phyloP scores from a whole-genome alignment of 1,284 basidiomycete species.

The Ganoderma boninense region DNA sequence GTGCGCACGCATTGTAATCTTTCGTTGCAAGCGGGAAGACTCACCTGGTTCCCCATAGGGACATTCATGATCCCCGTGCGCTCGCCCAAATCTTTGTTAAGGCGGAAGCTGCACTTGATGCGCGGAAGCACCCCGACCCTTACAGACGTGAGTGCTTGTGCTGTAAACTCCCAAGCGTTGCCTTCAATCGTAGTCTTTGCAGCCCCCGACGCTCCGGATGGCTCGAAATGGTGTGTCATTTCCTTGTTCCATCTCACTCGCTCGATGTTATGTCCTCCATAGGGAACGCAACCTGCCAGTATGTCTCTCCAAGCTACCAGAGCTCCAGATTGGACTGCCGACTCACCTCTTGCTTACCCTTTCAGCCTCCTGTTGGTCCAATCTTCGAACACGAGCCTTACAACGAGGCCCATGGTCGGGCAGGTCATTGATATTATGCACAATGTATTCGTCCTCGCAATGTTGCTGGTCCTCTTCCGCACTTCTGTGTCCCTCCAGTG shows the following conservation, averaged over 20 bases:
- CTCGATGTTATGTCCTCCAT: constrained; percentile 27
- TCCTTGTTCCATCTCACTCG: not conserved
- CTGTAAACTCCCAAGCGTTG: constrained; percentile 33
- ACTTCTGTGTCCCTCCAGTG: not conserved
- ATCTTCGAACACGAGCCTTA: constrained; percentile 59
- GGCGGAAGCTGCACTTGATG: constrained; percentile 81
- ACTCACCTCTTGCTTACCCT: not conserved
- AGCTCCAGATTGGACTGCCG: constrained; percentile 9
- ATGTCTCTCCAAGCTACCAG: constrained; percentile 40
- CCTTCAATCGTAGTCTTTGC: constrained; percentile 27
- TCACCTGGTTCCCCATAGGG: constrained; percentile 52
- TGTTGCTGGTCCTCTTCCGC: not conserved
- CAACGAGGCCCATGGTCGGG: constrained; percentile 36
- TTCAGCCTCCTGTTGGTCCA: constrained; percentile 59
- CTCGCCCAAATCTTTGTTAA: constrained; percentile 83
- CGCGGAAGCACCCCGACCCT: constrained; percentile 86
- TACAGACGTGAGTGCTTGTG: constrained; percentile 76
- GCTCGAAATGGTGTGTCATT: constrained; percentile 84
- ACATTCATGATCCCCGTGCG: constrained; percentile 89
- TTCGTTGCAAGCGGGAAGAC: no score
- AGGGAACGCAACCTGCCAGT: constrained; percentile 83
- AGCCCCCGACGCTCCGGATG: constrained; percentile 84
- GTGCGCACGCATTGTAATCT: constrained; percentile 53
- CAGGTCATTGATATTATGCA: constrained; percentile 21
- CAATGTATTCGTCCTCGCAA: constrained; percentile 20